Evolutionary conservation across 306 rosid genomes (phyloP), one percentile per base, ranked within the genome.

Genomic region (Macrotyloma uniflorum): DNA sequence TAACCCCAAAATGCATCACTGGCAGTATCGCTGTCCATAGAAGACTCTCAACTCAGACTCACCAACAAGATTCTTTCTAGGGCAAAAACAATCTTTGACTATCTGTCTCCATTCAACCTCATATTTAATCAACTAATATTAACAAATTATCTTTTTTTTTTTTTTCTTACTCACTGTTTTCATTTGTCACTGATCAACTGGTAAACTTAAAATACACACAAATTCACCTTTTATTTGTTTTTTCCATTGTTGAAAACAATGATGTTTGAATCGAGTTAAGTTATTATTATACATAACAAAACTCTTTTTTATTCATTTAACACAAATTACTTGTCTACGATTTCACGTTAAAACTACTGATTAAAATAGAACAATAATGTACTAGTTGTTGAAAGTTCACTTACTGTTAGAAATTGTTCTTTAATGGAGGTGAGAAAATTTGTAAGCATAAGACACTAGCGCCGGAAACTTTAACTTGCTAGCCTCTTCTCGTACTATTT

Each of bases 31-130:
- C 75, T 69, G 84, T 83, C 59, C 13, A 76, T 84, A 58, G 73
- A 80, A 80, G 75, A 54, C 36, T 42, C 78, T 14, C 72, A 79
- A 61, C 63, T 75, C 36, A 59, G 78, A 69, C 62, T 71, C 9
- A 33, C 14, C 8, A 72, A 62, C 13, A 64, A 67, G 83, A 82
- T 75, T 85, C 86, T 75, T 78, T 70, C 22, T 35, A 0, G 67
- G 78, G 47, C 20, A 22, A 23, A 55, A 65, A 57, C 75, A 49
- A 76, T 64, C 71, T 85, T 87, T 90, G 93, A 88, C 89, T 51
- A 65, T 72, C 64, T 82, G 91, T 82, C 85, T 68, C 83, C 32
- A 2, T 38, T 8, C 8, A 38, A 38, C 43, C 43, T 24, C 19
- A 7, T 54, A 23, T 8, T 8, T 62, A n/a, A 33, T 20, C 65